Base-by-base conservation (phyloP, 768 basidiomycete genomes). In the Lenzites betulinus region DNA sequence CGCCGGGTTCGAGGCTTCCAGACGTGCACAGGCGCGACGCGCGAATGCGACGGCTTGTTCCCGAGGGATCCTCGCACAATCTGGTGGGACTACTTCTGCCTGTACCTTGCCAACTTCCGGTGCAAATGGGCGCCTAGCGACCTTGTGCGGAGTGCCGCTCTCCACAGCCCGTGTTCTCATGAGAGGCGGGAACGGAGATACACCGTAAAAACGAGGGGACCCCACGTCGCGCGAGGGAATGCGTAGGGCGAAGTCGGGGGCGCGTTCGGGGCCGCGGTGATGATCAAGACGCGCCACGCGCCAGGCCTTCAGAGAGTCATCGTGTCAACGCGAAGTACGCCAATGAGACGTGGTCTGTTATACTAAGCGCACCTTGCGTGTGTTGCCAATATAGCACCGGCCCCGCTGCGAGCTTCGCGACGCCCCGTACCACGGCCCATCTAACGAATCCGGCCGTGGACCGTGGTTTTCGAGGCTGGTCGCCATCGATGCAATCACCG, bases 21-120 rank as follows among this genome's bases (percentile, higher is more conserved):
- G 59, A 28, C 26, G 39, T 30, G 9, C 25, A 18, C 16, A 36
- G 59, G 28, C 53, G 53, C 22, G 46, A 7, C 36, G 36, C 28
- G 25, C 47, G 33, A 49, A 42, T 30, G 52, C 38, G 15, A 35
- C 59, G 53, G 47, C 30, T 8, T 28, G 53, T 54, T 33, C 28
- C 53, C 59, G 59, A 60, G 59, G 53, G 59, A 60, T 60, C 48
- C 49, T 60, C 53, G 59, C 59, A 60, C 59, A 60, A 50, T 54
- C 47, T 20, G 59, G 59, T 20, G 59, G 46, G 59, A 49, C 36
- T 3, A 47, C 44, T 35, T 54, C 52, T 55, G 41, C 28, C 30
- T 20, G 53, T 51, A 54, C 59, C 60, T 62, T 36, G 54, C 42
- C 15, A 36, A 22, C 49, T 47, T 47, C 53, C n/a, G 9, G 60